Evolutionary conservation across 2,329 filamentous ascomycete genomes (phyloP), one percentile per base, ranked within the genome.

Genomic region (Penicillium corylophilum): DNA sequence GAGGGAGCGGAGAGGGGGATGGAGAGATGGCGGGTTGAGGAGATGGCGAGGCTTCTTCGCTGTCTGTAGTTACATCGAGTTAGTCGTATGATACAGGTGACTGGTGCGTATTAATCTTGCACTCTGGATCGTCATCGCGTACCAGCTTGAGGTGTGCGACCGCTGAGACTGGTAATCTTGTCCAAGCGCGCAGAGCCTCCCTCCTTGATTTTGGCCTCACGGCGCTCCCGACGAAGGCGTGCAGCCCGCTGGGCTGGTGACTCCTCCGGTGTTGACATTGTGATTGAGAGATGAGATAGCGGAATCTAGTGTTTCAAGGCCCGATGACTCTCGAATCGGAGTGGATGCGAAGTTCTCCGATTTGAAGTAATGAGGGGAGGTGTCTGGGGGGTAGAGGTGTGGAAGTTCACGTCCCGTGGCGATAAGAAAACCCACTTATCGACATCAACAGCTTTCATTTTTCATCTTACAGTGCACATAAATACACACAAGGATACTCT

Each of bases 151-250:
- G 77, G 73, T 51, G 69, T 71, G 42, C 77, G 71, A 57, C 82
- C 84, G 51, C 82, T 83, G 48, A 85, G 66, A 33, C 77, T 77
- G 35, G 82, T 84, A 67, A 87, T 87, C 60, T 82, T 81, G 50
- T 84, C 80, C 39, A 87, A 72, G 55, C 84, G 77, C 33, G 80
- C 78, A 35, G 80, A 77, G 48, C 82, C 83, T 54, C 79, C 78
- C 41, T 78, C 77, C 56, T 75, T 77, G 64, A 85, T 81, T 70
- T 86, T 86, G 50, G 82, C 82, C 62, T 84, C 79, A 16, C 83
- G 79, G 54, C 83, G 82, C 66, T 87, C 83, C 54, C 83, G 81
- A 38, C 84, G 80, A 49, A 84, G 73, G 42, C 83, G 81, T 44
- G 83, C 82, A 60, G 82, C 77, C 57, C 67, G 66, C 54, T 78